phyloP scores from a whole-genome alignment of 2,329 filamentous ascomycete genomes.

The Exophiala xenobiotica region DNA sequence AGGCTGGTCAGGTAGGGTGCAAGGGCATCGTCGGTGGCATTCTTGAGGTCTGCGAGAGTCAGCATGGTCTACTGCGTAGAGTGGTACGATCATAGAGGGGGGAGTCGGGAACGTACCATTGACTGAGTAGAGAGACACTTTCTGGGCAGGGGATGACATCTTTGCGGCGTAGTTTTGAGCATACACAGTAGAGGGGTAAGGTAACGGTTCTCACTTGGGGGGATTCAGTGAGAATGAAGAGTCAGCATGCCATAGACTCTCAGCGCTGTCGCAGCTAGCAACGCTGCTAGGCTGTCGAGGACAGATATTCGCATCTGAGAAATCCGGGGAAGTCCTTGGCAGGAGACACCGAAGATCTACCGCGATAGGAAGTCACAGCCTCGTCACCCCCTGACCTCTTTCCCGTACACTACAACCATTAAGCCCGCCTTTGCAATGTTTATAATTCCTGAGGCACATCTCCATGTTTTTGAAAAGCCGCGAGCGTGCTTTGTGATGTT shows the following conservation, averaged over 20 bases:
- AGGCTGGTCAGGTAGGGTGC: constrained; percentile 89
- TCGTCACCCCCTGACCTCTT: neutral
- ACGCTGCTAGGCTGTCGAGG: neutral
- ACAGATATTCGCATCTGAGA: neutral
- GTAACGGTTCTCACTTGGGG: neutral
- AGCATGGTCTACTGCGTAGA: constrained; percentile 1
- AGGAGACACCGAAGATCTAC: neutral
- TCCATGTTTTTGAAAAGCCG: no score
- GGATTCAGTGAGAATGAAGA: neutral
- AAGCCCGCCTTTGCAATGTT: neutral
- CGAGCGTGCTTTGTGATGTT: neutral
- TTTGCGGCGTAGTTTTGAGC: neutral
- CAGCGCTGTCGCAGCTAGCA: no score
- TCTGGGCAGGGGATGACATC: constrained; percentile 30
- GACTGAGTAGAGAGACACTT: constrained; percentile 47
- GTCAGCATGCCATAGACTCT: neutral
- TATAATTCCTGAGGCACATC: neutral
- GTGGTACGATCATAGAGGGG: constrained; percentile 4
- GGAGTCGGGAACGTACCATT: constrained; percentile 39
- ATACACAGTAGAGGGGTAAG: no score
- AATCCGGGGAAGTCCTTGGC: neutral
- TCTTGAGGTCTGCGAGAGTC: constrained; percentile 74
- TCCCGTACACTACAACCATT: neutral
- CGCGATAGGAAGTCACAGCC: neutral
- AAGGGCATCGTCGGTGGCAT: constrained; percentile 92